A percentile compares a stretch with the other conserved stretches of the same genome.
These are phyloP conservation scores for Aspergillus indologenus DNA, from an alignment of 495 filamentous ascomycete genomes.

Conservation along the genomic window DNA sequence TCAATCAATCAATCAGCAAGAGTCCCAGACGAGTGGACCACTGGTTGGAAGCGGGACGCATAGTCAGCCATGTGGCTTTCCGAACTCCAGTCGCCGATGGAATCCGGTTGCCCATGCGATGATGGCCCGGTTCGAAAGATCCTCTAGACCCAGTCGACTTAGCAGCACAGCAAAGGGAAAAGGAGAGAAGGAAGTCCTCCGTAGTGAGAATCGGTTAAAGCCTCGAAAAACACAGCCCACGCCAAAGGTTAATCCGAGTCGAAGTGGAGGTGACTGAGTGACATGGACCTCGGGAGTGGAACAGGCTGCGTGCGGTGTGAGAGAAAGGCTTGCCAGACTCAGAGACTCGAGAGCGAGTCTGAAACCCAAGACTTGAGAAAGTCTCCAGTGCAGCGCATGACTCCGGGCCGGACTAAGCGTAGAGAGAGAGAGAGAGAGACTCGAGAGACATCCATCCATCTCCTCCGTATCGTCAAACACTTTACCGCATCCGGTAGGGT, in stretches of 20 bases:
- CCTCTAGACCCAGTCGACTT: neutral
- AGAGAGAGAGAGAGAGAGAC: neutral
- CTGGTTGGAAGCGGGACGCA: conserved; percentile 9
- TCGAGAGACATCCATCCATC: no score
- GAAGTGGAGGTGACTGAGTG: neutral
- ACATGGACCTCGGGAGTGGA: neutral
- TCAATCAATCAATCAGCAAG: conserved; percentile 5
- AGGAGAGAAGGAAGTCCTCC: neutral
- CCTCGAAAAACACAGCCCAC: neutral
- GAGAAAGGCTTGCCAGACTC: neutral
- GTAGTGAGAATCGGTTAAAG: neutral
- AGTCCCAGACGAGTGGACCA: neutral
- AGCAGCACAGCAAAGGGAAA: neutral
- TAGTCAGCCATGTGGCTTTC: conserved; percentile 23
- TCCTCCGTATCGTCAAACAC: no score
- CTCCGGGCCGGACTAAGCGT: neutral
- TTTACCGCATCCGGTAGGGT: neutral
- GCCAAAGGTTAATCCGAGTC: neutral
- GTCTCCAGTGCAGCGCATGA: neutral
- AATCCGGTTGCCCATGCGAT: conserved; percentile 12
- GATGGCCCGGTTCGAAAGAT: neutral
- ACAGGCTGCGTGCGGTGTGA: neutral
- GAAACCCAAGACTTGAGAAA: neutral
- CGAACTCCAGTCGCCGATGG: conserved; percentile 1
- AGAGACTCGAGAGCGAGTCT: neutral